Conservation (phyloP, 2,329 filamentous ascomycete genomes). For the Cercospora berteroae region DNA sequence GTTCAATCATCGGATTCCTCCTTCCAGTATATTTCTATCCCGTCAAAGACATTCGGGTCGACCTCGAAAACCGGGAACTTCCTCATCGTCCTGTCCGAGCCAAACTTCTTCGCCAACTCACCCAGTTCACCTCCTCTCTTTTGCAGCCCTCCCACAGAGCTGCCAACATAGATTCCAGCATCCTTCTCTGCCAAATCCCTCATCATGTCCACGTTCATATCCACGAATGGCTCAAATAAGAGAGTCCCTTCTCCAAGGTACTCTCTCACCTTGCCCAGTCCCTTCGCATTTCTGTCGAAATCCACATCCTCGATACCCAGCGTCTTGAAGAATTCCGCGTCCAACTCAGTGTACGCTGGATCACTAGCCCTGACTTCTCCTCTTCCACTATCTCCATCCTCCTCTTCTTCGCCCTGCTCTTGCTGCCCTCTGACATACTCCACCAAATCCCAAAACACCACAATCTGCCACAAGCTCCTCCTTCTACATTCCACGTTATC, state of each 20-base stretch:
- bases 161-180: constrained; percentile 28
- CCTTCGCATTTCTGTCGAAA: constrained; percentile 2
- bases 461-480: constrained; percentile 36
- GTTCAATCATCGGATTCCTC: constrained; percentile 20
- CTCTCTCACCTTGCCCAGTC: constrained; percentile 20
- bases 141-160: constrained; percentile 23
- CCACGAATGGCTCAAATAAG: constrained; percentile 33
- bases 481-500: constrained; percentile 32
- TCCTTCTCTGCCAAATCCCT: constrained; percentile 19
- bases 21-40: constrained; percentile 30
- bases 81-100: constrained; percentile 12
- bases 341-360: constrained; percentile 32
- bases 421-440: neutral
- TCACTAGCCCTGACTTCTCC: constrained; percentile 33
- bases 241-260: constrained; percentile 19
- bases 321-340: constrained; percentile 29
- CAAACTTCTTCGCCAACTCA: constrained; percentile 20
- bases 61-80: constrained; percentile 31
- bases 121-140: constrained; percentile 14
- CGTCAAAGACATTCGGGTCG: constrained; percentile 34
- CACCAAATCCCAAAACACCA: constrained; percentile 34
- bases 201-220: constrained; percentile 24
- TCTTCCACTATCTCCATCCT: no score
- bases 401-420: neutral
- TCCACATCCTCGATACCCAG: constrained; percentile 24